Evolutionary conservation across 192 early-diverging fungal genomes (phyloP).

Genomic region (Coemansia sp.): DNA sequence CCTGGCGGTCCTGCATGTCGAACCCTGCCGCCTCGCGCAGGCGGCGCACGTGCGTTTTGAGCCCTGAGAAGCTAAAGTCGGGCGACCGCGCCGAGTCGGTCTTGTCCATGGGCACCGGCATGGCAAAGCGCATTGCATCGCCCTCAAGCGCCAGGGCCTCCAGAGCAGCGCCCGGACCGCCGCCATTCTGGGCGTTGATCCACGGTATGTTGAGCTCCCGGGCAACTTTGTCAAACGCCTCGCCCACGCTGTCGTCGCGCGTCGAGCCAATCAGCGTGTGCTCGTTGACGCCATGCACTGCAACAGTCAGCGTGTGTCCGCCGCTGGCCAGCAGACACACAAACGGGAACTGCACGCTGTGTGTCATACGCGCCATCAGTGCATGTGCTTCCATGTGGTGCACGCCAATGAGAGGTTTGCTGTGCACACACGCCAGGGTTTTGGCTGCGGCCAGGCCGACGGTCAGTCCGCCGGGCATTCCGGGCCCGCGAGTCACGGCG

Average conservation of each 20-base stretch:
- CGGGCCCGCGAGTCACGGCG: slow-evolving; percentile 77
- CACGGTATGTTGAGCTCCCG: slow-evolving; percentile 67
- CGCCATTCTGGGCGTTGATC: slow-evolving; percentile 62
- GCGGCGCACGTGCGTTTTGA: slow-evolving; percentile 66
- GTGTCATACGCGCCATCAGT: slow-evolving; percentile 65
- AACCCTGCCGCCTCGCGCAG: slow-evolving; percentile 42
- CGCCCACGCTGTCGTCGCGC: slow-evolving; percentile 73
- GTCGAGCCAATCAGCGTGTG: slow-evolving; percentile 68
- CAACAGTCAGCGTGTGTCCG: slow-evolving; percentile 69
- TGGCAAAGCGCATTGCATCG: slow-evolving; percentile 45
- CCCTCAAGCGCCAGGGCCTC: slow-evolving; percentile 61
- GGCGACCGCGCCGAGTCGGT: slow-evolving; percentile 50
- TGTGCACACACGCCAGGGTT: slow-evolving; percentile 64
- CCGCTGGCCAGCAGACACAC: slow-evolving; percentile 73
- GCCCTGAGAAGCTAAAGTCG: slow-evolving; percentile 74
- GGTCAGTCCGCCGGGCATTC: slow-evolving; percentile 65
- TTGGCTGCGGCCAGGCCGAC: slow-evolving; percentile 74
- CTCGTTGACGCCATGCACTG: slow-evolving; percentile 58
- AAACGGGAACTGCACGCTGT: slow-evolving; percentile 60
- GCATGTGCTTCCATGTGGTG: slow-evolving; percentile 88
- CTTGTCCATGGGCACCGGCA: slow-evolving; percentile 65
- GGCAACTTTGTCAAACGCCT: slow-evolving; percentile 77
- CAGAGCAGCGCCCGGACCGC: slow-evolving; percentile 68
- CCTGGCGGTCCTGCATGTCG: slow-evolving; percentile 17
- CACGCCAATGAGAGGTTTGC: slow-evolving; percentile 71